Base-by-base conservation (phyloP, 306 rosid genomes). In the Prunus armeniaca region DNA sequence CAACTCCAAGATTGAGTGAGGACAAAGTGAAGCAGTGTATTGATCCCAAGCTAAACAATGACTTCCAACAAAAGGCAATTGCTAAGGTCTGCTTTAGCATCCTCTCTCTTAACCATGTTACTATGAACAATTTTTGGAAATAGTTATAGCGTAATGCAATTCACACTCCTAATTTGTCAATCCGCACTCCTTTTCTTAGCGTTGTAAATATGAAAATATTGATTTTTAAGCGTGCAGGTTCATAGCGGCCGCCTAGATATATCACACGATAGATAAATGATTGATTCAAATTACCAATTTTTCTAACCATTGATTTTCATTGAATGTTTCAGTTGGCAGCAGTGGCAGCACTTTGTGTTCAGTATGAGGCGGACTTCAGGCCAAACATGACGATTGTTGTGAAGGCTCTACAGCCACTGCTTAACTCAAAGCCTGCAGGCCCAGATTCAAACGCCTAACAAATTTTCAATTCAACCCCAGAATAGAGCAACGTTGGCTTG, bases 311-410 rank as follows among this genome's bases (percentile, higher is more conserved):
- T 30, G 2, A 57, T 14, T 78, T 86, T 77, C 64, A 65, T 68
- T 9, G 60, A 65, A 66, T 67, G 77, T 76, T 77, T 34, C 82
- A 95, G 98, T 89, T 95, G 89, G 98, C 98, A 69, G 98, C 98
- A 22, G 98, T 95, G 45, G 97, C 98, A 82, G 98, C 98, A 71
- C 86, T 95, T 43, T 95, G 98, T 83, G 98, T 95, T 75, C 98
- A 95, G 57, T 95, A 95, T 74, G 98, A 95, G 81, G 97, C 97
- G n/a, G 98, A 95, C 72, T 95, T 95, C 81, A 66, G 98, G 82
- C 98, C 98, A 76, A 95, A 95, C 79, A 95, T 95, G 98, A 95
- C 97, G 0, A 95, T 95, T 73, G 98, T 95, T 50, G 98, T 95
- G 32, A 95, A 92, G 87, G 98, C 98, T 73, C 87, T 95, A 6